These are phyloP conservation scores for Trifolium fragiferum DNA, from an alignment of 306 rosid species.

Conservation along the genomic window DNA sequence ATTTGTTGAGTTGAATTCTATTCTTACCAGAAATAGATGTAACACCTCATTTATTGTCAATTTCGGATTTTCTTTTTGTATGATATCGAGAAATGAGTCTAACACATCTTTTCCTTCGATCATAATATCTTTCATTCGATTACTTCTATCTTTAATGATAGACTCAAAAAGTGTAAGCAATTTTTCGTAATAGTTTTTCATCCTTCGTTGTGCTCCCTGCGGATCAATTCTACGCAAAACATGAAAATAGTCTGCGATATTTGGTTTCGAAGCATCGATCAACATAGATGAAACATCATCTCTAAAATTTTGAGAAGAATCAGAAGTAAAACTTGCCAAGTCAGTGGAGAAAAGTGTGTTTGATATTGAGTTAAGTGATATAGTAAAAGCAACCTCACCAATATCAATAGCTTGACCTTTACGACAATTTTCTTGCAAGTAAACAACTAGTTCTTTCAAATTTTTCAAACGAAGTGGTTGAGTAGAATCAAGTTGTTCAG, in stretches of 20 bases:
- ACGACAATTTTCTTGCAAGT: background rate
- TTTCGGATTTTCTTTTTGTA: background rate
- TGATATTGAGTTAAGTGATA: background rate
- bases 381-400: conserved; percentile 4
- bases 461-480: background rate
- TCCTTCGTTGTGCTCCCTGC: background rate
- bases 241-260: background rate
- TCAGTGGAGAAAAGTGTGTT: background rate
- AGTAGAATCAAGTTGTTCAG: background rate
- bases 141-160: background rate
- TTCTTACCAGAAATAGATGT: conserved; percentile 10
- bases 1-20: background rate
- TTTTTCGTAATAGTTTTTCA: background rate
- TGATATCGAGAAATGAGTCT: background rate
- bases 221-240: background rate
- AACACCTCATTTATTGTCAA: background rate
- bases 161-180: background rate
- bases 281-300: background rate
- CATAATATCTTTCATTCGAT: background rate
- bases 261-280: background rate
- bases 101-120: background rate
- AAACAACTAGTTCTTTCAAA: background rate
- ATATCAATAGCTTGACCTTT: background rate
- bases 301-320: background rate
- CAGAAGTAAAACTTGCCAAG: background rate